Conservation (phyloP, 2,329 filamentous ascomycete genomes). For the Atkinsonella hypoxylon region DNA sequence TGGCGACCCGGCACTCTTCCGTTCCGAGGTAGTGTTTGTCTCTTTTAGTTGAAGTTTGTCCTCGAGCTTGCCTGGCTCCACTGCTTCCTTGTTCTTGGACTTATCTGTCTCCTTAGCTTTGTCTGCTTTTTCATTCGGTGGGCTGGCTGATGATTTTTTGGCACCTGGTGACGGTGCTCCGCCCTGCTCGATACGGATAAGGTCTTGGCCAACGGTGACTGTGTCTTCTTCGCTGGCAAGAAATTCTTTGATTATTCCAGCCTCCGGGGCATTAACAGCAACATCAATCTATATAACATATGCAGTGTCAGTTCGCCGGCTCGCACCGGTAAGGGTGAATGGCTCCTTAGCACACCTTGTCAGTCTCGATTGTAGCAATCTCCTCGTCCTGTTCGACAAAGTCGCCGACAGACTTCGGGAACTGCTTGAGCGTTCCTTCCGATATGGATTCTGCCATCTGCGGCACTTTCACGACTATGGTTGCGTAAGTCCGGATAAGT, state of each 20-base stretch:
- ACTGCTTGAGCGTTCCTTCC: constrained; percentile 93
- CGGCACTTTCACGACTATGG: constrained; percentile 83
- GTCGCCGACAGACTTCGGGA: constrained; percentile 84
- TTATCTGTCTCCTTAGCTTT: constrained; percentile 4
- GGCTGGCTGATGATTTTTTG: constrained; percentile 23
- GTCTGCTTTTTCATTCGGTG: constrained; percentile 17
- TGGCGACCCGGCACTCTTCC: constrained; percentile 20
- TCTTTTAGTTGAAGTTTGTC: constrained; percentile 17
- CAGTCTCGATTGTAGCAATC: constrained; percentile 96
- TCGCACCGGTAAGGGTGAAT: neutral
- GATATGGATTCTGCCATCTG: constrained; percentile 98
- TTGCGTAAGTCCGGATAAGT: constrained; percentile 54
- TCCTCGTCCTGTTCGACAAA: constrained; percentile 93
- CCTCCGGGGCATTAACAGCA: constrained; percentile 83
- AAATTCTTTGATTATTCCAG: constrained; percentile 85
- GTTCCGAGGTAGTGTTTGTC: constrained; percentile 20
- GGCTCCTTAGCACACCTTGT: constrained; percentile 57
- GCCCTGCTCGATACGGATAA: constrained; percentile 76
- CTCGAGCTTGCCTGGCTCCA: neutral
- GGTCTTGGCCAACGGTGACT: constrained; percentile 84
- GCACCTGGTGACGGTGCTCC: constrained; percentile 31
- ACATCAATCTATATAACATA: constrained; percentile 71
- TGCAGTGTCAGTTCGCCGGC: neutral
- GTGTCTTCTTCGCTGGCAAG: constrained; percentile 91
- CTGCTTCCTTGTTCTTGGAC: neutral